Evolutionary conservation across 2,329 filamentous ascomycete species (phyloP).

Genomic region (Claviceps fusiformis): DNA sequence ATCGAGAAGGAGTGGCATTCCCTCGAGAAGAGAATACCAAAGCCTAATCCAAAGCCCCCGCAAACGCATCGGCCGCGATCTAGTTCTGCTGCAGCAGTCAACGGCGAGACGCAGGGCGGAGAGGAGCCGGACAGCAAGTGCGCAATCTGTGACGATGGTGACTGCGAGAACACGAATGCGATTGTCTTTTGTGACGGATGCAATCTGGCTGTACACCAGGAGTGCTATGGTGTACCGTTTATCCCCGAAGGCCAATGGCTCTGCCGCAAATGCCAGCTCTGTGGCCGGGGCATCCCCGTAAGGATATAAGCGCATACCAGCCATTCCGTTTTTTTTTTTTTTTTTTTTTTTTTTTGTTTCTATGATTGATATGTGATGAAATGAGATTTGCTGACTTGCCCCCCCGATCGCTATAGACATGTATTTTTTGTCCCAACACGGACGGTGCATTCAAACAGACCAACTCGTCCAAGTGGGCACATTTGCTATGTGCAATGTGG

Average conservation of each 20-base stretch:
- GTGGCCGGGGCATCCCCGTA: slow-evolving; percentile 78
- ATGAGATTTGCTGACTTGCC: not conserved
- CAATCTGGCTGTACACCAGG: slow-evolving; percentile 93
- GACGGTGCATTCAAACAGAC: slow-evolving; percentile 98
- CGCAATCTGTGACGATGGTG: slow-evolving; percentile 95
- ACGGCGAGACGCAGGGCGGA: slow-evolving; percentile 69
- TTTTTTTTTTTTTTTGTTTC: too few relatives aligned
- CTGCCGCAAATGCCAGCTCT: slow-evolving; percentile 90
- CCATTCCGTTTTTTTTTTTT: too few relatives aligned
- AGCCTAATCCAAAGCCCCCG: slow-evolving; percentile 89
- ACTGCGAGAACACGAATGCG: slow-evolving; percentile 97
- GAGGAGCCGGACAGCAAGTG: slow-evolving; percentile 97
- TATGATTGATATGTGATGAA: too few relatives aligned
- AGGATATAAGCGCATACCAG: slow-evolving; percentile 15
- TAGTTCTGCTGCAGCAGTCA: slow-evolving; percentile 87
- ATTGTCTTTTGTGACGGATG: slow-evolving; percentile 99
- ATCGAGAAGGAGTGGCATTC: slow-evolving; percentile 99
- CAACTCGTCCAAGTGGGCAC: slow-evolving; percentile 90
- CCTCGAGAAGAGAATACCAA: slow-evolving; percentile 90
- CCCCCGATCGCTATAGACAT: slow-evolving; percentile 43
- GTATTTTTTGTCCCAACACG: slow-evolving; percentile 96
- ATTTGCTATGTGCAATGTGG: slow-evolving; percentile 95
- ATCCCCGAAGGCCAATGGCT: slow-evolving; percentile 98
- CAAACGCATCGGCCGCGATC: slow-evolving; percentile 88
- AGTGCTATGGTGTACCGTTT: slow-evolving; percentile 97